Conservation (phyloP, 169 alveolate species). For the Cryptosporidium ubiquitum region DNA sequence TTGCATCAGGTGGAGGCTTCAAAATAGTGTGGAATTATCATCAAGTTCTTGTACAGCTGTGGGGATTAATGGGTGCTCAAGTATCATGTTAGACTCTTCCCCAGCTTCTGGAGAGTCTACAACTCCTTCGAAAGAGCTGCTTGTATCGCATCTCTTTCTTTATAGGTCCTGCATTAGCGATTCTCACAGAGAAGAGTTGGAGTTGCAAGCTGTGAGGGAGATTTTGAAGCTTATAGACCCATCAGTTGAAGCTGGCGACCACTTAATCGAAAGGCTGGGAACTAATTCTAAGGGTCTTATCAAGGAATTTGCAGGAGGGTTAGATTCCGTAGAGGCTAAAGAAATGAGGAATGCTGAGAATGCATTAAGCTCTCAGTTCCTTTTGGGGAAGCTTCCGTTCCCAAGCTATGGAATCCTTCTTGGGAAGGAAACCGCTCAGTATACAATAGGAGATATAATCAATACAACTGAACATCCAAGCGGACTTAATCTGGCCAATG, state of each 20-base stretch:
- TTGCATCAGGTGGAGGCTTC: slow-evolving; percentile 57
- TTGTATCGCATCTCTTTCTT: slow-evolving; percentile 25
- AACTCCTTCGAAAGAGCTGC: slow-evolving; percentile 17
- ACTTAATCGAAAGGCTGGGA: not conserved
- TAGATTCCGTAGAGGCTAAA: slow-evolving; percentile 6
- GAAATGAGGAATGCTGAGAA: slow-evolving; percentile 48
- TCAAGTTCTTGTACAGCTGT: not conserved
- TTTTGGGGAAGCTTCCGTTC: slow-evolving; percentile 20
- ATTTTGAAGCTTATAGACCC: slow-evolving; percentile 59
- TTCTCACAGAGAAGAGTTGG: slow-evolving; percentile 48
- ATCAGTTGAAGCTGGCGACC: not conserved
- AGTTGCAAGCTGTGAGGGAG: slow-evolving; percentile 15
- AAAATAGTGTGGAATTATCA: slow-evolving; percentile 13
- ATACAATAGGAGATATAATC: slow-evolving; percentile 31
- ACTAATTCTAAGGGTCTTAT: not conserved
- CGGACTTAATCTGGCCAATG: slow-evolving; percentile 67
- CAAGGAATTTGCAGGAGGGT: not conserved
- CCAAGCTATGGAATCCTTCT: slow-evolving; percentile 3
- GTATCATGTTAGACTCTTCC: not conserved
- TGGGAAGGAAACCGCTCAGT: slow-evolving; percentile 25
- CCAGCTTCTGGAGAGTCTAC: not conserved
- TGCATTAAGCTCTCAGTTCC: slow-evolving; percentile 3
- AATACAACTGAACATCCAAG: slow-evolving; percentile 48
- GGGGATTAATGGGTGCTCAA: not conserved
- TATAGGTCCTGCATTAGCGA: slow-evolving; percentile 63